Percentiles rank a stretch among this genome's conserved stretches.
Evolutionary conservation across 805 yeast species (phyloP).

Genomic region (Cyberlindnera bimundalis): DNA sequence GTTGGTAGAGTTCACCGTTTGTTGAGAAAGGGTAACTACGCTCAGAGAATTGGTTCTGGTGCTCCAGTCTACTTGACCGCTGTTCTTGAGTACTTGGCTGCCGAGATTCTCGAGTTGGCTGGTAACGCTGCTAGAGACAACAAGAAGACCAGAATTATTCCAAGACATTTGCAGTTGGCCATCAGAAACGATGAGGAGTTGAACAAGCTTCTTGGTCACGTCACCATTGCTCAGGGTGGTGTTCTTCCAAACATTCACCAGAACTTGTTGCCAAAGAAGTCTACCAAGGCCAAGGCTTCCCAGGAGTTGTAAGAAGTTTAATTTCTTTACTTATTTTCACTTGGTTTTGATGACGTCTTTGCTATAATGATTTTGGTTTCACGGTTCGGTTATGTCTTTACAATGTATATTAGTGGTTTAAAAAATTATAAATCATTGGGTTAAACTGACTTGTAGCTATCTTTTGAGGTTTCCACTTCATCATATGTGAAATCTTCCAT

Average conservation of each 20-base stretch:
- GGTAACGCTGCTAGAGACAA: slow-evolving; percentile 99
- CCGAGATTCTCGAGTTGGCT: slow-evolving; percentile 97
- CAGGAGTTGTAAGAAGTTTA: slow-evolving; percentile 48
- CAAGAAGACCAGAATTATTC: slow-evolving; percentile 98
- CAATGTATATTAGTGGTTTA: slow-evolving; percentile 15
- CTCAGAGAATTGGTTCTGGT: slow-evolving; percentile 98
- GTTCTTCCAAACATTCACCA: slow-evolving; percentile 97
- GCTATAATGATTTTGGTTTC: slow-evolving; percentile 14
- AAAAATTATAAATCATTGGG: slow-evolving; percentile 8
- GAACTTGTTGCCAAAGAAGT: slow-evolving; percentile 83
- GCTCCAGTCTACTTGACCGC: slow-evolving; percentile 98
- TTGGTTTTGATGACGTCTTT: slow-evolving; percentile 13
- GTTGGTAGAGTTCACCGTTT: slow-evolving; percentile 99
- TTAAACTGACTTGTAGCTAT: background rate
- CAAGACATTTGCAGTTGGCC: slow-evolving; percentile 98
- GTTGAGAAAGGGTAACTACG: slow-evolving; percentile 95
- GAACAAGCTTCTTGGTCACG: slow-evolving; percentile 89
- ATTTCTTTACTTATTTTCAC: background rate
- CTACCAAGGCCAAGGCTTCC: slow-evolving; percentile 56
- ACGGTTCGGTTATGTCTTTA: slow-evolving; percentile 15
- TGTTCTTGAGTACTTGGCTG: slow-evolving; percentile 94
- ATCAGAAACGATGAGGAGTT: slow-evolving; percentile 99
- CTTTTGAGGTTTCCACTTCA: too few relatives aligned
- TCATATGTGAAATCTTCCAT: too few relatives aligned
- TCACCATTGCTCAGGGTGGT: slow-evolving; percentile 99